phyloP scores from a whole-genome alignment of 2,329 filamentous ascomycete species.

The Aureobasidium sp. region DNA sequence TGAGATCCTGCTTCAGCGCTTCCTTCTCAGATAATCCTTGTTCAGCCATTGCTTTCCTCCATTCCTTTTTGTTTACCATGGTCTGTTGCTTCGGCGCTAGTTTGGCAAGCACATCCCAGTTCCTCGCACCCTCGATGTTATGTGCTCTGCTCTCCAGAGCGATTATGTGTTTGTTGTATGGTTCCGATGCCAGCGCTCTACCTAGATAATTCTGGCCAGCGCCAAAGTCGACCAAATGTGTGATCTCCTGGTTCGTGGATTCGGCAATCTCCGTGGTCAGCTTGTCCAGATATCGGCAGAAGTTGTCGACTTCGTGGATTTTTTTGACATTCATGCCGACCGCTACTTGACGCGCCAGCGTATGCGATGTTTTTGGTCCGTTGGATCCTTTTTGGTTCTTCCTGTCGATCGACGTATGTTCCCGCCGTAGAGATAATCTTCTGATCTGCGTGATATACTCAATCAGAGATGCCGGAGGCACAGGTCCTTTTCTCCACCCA shows the following conservation, averaged over 20 bases:
- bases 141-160: slow-evolving; percentile 82
- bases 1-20: not conserved
- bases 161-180: slow-evolving; percentile 79
- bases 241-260: slow-evolving; percentile 45
- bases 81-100: slow-evolving; percentile 64
- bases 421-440: slow-evolving; percentile 56
- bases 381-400: slow-evolving; percentile 17
- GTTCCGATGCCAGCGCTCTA: slow-evolving; percentile 71
- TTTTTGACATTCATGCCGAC: slow-evolving; percentile 97
- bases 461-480: slow-evolving; percentile 50
- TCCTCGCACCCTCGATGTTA: slow-evolving; percentile 78
- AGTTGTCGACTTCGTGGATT: slow-evolving; percentile 83
- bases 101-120: slow-evolving; percentile 75
- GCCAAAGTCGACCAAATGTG: slow-evolving; percentile 90
- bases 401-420: slow-evolving; percentile 38
- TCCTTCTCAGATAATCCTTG: not conserved
- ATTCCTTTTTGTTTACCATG: slow-evolving; percentile 77
- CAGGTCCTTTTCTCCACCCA: slow-evolving; percentile 37
- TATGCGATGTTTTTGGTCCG: slow-evolving; percentile 3
- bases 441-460: slow-evolving; percentile 66
- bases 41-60: slow-evolving; percentile 31
- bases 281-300: slow-evolving; percentile 73
- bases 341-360: slow-evolving; percentile 60
- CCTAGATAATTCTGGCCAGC: slow-evolving; percentile 96
- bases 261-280: slow-evolving; percentile 49